These are phyloP conservation scores for Talaromyces borbonicus DNA, from an alignment of 495 filamentous ascomycete species.

Conservation along the genomic window DNA sequence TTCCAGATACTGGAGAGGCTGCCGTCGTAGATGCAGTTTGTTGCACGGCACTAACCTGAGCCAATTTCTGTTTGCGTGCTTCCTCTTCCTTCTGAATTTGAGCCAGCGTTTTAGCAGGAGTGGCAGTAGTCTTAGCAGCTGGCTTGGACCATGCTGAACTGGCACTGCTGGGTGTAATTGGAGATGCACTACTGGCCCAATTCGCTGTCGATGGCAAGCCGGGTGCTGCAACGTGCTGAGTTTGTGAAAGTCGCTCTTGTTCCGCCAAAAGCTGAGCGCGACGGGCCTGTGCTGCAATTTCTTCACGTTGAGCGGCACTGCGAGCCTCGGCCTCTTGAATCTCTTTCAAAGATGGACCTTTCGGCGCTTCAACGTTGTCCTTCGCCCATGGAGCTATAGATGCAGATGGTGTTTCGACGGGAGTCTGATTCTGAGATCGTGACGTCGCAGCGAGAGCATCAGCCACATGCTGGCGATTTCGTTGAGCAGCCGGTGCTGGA, in stretches of 20 bases:
- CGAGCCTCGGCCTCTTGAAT: constrained; percentile 94
- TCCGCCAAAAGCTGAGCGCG: constrained; percentile 58
- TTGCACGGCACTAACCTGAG: constrained; percentile 46
- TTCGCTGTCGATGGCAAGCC: constrained; percentile 83
- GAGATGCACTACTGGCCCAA: constrained; percentile 74
- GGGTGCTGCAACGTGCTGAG: constrained; percentile 50
- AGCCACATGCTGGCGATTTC: constrained; percentile 71
- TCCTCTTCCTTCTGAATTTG: constrained; percentile 98
- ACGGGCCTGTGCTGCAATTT: constrained; percentile 69
- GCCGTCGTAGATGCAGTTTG: constrained; percentile 41
- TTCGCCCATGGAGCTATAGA: constrained; percentile 92
- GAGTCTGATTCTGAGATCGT: constrained; percentile 69
- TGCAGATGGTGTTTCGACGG: constrained; percentile 46
- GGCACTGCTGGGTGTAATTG: constrained; percentile 40
- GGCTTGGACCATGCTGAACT: constrained; percentile 54
- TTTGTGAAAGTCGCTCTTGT: constrained; percentile 70
- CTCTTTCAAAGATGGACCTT: constrained; percentile 88
- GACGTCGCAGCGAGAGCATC: constrained; percentile 64
- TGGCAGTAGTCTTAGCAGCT: constrained; percentile 46
- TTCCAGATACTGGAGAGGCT: constrained; percentile 48
- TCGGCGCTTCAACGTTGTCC: constrained; percentile 64
- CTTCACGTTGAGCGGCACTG: constrained; percentile 86
- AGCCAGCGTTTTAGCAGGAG: constrained; percentile 68
- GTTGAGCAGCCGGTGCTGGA: constrained; percentile 77
- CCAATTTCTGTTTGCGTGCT: constrained; percentile 63